Percentiles rank a stretch among this genome's conserved stretches.
These are phyloP conservation scores for Psilocybe mexicana DNA, from an alignment of 1,284 basidiomycete genomes.

Conservation along the genomic window DNA sequence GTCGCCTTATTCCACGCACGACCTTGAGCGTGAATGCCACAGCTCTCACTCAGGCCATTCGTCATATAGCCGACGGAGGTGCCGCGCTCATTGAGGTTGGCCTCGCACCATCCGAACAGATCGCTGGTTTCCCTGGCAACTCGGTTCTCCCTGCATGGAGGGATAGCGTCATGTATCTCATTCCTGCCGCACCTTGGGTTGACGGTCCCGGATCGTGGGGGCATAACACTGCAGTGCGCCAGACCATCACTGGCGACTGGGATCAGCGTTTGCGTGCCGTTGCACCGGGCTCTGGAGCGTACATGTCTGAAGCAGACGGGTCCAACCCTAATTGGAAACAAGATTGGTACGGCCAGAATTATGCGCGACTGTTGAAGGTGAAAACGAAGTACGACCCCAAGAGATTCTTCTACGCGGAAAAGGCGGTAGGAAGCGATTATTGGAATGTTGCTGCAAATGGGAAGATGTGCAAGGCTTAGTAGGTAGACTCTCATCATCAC, in stretches of 20 bases:
- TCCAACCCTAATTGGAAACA: slow-evolving; percentile 1
- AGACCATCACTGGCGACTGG: neutral
- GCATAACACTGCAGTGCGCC: neutral
- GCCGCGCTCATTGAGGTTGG: neutral
- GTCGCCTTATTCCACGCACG: neutral
- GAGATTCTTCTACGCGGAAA: slow-evolving; percentile 1
- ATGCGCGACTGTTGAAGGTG: neutral
- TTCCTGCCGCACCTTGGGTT: neutral
- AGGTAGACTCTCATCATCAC: no score
- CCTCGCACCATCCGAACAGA: neutral
- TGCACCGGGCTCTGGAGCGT: slow-evolving; percentile 2
- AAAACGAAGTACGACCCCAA: slow-evolving; percentile 3
- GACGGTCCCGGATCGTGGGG: neutral
- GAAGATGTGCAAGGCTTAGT: neutral
- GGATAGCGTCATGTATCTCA: slow-evolving; percentile 1
- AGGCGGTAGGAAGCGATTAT: neutral
- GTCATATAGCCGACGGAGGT: neutral
- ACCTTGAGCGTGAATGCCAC: neutral
- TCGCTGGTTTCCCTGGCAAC: neutral
- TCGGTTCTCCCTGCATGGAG: slow-evolving; percentile 2
- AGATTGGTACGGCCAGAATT: slow-evolving; percentile 4
- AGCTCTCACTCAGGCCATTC: neutral
- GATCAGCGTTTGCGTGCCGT: neutral
- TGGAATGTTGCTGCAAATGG: slow-evolving; percentile 1
- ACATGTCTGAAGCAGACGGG: slow-evolving; percentile 6